Evolutionary conservation across 352 stramenopile species (phyloP), one percentile per base, ranked within the genome.

Genomic region (Phytophthora multivora): DNA sequence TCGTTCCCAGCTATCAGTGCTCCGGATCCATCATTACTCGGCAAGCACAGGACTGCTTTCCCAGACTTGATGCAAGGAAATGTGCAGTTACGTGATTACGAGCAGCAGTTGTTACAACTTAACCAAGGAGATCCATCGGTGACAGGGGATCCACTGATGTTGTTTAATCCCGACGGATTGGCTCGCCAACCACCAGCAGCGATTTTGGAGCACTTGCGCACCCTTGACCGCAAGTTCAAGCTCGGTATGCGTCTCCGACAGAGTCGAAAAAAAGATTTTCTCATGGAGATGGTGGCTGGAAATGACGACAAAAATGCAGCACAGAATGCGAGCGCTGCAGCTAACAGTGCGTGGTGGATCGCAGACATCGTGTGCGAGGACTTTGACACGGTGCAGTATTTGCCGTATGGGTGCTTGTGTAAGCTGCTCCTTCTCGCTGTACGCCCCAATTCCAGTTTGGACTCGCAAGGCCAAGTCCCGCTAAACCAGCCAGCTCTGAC

Each of bases 281-380:
- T 96, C 1, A 96, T 93, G 83, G 84, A 94, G 43, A 96, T 96
- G 87, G 85, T 96, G 19, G 59, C 80, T 9, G 80, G 66, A 38
- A 70, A 77, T 35, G 52, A 86, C 56, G 74, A 79, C 40, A 69
- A 69, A 54, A 59, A 39, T 11, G 47, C 51, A 40, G 55, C 40
- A 8, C 59, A 55, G n/a, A 55, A 59, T 25, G 39, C 23, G 9
- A 67, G 54, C 51, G 50, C 48, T 46, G 58, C 59, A 33, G 56
- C 50, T 18, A 66, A 71, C 35, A 83, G 71, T 35, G 71, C 77
- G 7, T 93, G 75, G 81, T 96, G 87, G 87, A 96, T 96, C 54
- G 85, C 83, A 12, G 87, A 96, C 31, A 93, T 96, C 46, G 87
- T 96, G 3, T 94, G 87, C 39, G 87, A 93, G 53, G 87, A 96